Evolutionary conservation across 176 grass and related monocot species (phyloP).

Genomic region (Aegilops sharonensis): DNA sequence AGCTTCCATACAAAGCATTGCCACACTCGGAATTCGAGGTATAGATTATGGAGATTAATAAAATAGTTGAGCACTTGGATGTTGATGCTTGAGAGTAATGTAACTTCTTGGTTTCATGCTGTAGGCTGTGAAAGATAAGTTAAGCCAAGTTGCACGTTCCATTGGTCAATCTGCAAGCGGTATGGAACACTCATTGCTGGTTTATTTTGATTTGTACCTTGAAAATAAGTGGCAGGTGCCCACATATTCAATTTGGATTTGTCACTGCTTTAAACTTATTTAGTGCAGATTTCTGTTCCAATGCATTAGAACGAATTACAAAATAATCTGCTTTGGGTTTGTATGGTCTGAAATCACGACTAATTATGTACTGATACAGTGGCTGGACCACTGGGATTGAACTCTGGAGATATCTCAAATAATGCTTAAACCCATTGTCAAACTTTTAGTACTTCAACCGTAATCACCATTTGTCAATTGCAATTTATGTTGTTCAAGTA

Average conservation of each 20-base stretch:
- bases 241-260: not conserved
- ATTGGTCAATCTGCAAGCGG: constrained; percentile 60
- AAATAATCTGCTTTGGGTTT: not conserved
- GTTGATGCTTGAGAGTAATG: constrained; percentile 12
- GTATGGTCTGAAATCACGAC: not conserved
- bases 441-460: not conserved
- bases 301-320: not conserved
- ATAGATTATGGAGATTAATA: constrained; percentile 22
- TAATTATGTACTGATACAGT: constrained; percentile 7
- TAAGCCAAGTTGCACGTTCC: constrained; percentile 87
- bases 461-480: not conserved
- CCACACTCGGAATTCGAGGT: constrained; percentile 87
- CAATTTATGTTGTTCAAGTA: constrained; percentile 13
- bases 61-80: constrained; percentile 14
- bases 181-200: constrained; percentile 31
- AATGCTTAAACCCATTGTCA: no score
- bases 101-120: constrained; percentile 34
- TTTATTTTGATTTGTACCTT: not conserved
- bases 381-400: not conserved
- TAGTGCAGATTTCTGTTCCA: not conserved
- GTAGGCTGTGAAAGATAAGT: constrained; percentile 87
- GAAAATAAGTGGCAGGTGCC: not conserved
- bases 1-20: constrained; percentile 84
- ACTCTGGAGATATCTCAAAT: not conserved
- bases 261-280: not conserved